Percentiles rank a stretch among this genome's conserved stretches.
phyloP scores from a whole-genome alignment of 139 green algal species.

The Trebouxia sp. region DNA sequence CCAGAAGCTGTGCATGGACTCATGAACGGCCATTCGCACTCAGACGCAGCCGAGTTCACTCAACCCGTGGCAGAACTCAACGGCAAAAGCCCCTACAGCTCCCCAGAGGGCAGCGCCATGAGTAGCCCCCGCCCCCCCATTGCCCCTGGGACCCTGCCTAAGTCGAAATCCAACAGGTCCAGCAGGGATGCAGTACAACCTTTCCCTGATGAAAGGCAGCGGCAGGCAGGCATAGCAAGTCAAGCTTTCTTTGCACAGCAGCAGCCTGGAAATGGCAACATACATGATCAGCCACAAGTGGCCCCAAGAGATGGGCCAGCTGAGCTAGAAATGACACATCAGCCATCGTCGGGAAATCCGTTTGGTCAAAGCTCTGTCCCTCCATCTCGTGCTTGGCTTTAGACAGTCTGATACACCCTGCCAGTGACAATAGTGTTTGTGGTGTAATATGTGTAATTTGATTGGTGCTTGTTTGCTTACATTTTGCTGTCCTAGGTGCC shows the following conservation, averaged over 20 bases:
- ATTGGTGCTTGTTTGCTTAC: no score
- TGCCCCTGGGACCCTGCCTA: not conserved
- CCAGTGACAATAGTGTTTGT: no score
- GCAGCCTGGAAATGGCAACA: not conserved
- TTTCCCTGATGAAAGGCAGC: not conserved
- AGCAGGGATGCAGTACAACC: not conserved
- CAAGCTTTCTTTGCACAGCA: not conserved
- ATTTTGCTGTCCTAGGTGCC: no score
- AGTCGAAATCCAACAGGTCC: not conserved
- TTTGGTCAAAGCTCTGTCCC: not conserved
- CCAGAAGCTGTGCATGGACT: not conserved
- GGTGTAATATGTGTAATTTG: no score
- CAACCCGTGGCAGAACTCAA: not conserved
- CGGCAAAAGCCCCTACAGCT: not conserved
- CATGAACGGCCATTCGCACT: constrained; percentile 6
- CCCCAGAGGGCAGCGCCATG: not conserved
- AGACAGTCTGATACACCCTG: no score
- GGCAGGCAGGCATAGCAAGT: constrained; percentile 7
- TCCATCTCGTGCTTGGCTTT: not conserved
- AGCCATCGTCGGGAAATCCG: not conserved
- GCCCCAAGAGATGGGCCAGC: not conserved
- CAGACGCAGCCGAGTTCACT: not conserved
- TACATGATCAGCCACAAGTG: not conserved
- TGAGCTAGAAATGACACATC: constrained; percentile 16
- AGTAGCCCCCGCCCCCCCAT: not conserved